Evolutionary conservation across 2,329 filamentous ascomycete species (phyloP).

Genomic region (Fusarium scirpi): DNA sequence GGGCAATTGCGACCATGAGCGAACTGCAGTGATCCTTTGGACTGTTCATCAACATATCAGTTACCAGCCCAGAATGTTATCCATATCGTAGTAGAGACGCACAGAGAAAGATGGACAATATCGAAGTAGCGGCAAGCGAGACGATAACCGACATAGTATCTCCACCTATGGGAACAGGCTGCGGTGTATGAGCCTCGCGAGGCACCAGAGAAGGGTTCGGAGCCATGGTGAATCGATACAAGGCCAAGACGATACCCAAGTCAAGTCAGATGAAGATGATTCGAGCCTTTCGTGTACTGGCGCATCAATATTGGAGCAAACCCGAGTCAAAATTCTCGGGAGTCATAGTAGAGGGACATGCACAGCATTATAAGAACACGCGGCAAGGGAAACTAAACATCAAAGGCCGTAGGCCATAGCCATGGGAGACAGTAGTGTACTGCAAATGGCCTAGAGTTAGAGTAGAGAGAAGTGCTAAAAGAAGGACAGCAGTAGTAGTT

Average conservation of each 20-base stretch:
- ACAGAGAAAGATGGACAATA: slow-evolving; percentile 55
- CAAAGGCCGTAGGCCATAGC: background rate
- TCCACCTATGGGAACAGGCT: slow-evolving; percentile 51
- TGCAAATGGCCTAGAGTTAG: background rate
- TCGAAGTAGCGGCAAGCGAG: slow-evolving; percentile 51
- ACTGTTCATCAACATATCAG: slow-evolving; percentile 41
- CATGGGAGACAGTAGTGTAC: background rate
- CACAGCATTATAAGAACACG: background rate
- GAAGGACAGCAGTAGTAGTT: background rate
- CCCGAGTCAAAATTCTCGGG: background rate
- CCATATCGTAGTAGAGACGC: slow-evolving; percentile 21
- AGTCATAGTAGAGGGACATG: background rate
- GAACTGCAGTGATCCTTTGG: slow-evolving; percentile 54
- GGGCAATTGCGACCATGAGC: slow-evolving; percentile 56
- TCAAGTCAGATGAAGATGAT: background rate
- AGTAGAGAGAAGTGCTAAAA: background rate
- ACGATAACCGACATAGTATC: slow-evolving; percentile 53
- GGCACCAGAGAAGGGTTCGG: slow-evolving; percentile 15
- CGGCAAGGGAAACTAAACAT: background rate
- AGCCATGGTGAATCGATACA: slow-evolving; percentile 17
- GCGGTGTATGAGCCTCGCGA: slow-evolving; percentile 21
- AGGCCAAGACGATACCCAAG: background rate
- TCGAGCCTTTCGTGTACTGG: background rate
- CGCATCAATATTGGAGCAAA: background rate
- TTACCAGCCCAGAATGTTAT: background rate